Evolutionary conservation across 1,139 yeast genomes (phyloP).

Genomic region (Hemisphaericaspora lyxosophila): DNA sequence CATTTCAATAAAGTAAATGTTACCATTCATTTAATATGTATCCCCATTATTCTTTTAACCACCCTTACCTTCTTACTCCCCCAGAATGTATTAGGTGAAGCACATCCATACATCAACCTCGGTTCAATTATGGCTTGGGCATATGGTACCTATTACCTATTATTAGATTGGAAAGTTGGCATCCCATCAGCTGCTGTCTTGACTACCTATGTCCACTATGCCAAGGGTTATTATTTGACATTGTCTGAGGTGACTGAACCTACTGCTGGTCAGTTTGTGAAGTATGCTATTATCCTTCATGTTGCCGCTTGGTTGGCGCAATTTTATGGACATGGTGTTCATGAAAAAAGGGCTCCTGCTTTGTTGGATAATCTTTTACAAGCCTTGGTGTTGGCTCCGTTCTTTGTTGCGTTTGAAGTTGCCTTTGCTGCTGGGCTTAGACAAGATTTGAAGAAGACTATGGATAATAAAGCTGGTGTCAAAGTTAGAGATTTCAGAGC

Average conservation of each 20-base stretch:
- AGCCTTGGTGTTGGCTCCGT: slow-evolving; percentile 88
- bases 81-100: slow-evolving; percentile 15
- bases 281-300: slow-evolving; percentile 42
- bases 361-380: slow-evolving; percentile 77
- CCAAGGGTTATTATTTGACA: slow-evolving; percentile 22
- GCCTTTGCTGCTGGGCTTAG: slow-evolving; percentile 67
- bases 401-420: slow-evolving; percentile 78
- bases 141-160: slow-evolving; percentile 43
- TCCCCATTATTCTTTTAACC: slow-evolving; percentile 71
- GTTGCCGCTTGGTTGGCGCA: slow-evolving; percentile 76
- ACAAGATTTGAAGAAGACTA: slow-evolving; percentile 50
- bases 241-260: slow-evolving; percentile 23
- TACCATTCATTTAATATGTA: slow-evolving; percentile 71
- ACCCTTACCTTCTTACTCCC: slow-evolving; percentile 43
- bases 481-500: slow-evolving; percentile 25
- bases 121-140: slow-evolving; percentile 33
- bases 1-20: slow-evolving; percentile 74
- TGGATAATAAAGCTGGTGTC: slow-evolving; percentile 54
- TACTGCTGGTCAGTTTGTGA: slow-evolving; percentile 21
- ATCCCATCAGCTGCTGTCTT: slow-evolving; percentile 37
- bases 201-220: slow-evolving; percentile 42
- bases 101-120: slow-evolving; percentile 38
- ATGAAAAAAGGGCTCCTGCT: slow-evolving; percentile 86
- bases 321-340: slow-evolving; percentile 83
- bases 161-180: slow-evolving; percentile 46